Conservation (phyloP, 495 filamentous ascomycete species). For the Cercophora sp. region DNA sequence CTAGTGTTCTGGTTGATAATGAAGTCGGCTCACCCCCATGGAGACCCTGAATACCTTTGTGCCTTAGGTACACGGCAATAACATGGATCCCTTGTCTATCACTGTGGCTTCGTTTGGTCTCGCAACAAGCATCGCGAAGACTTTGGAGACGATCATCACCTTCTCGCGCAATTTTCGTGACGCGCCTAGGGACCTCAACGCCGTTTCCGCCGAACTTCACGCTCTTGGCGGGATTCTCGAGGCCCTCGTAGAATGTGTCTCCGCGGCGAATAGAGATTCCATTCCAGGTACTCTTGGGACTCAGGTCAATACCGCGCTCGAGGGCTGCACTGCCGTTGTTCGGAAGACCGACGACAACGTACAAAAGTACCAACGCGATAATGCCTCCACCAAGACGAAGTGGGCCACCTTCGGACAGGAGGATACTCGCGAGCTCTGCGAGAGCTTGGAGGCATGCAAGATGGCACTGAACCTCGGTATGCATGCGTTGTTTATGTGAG, state of each 20-base stretch:
- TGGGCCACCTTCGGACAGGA: slow-evolving; percentile 10
- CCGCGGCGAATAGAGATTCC: background rate
- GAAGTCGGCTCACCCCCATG: too few species aligned
- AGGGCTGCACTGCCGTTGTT: background rate
- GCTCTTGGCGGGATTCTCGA: background rate
- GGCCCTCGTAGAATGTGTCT: background rate
- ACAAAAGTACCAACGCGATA: slow-evolving; percentile 2
- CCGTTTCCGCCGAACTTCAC: slow-evolving; percentile 1
- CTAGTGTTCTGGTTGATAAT: too few species aligned
- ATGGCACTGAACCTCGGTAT: slow-evolving; percentile 8
- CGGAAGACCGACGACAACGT: slow-evolving; percentile 9
- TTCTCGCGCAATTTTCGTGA: slow-evolving; percentile 8
- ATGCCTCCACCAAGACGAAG: background rate
- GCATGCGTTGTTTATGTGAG: background rate
- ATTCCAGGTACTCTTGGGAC: background rate
- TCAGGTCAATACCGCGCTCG: background rate
- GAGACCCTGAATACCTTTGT: too few species aligned
- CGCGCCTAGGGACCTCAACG: slow-evolving; percentile 5
- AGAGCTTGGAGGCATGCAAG: slow-evolving; percentile 2
- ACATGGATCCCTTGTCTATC: slow-evolving; percentile 11
- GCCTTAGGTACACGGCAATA: too few species aligned
- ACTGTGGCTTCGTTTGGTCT: background rate
- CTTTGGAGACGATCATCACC: background rate
- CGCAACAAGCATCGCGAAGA: slow-evolving; percentile 6
- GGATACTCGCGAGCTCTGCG: slow-evolving; percentile 4